Conservation (phyloP, 345 rosid species). For the Pistacia integerrima region DNA sequence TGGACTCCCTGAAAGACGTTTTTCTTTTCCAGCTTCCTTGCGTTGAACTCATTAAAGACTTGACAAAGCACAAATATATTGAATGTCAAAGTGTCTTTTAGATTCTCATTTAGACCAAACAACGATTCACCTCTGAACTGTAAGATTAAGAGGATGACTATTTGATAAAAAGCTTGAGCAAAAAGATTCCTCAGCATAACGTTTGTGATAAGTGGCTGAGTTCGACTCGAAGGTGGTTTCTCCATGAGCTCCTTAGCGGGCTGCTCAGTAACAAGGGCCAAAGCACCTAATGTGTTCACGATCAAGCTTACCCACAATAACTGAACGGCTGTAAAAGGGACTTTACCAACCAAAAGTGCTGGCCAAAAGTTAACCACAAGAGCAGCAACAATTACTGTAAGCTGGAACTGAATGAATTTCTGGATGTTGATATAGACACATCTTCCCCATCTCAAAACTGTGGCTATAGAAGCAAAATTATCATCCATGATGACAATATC, state of each 20-base stretch:
- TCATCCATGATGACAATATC: too few relatives aligned
- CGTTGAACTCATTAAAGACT: constrained; percentile 36
- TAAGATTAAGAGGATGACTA: constrained; percentile 48
- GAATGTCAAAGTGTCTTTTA: constrained; percentile 61
- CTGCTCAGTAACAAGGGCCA: constrained; percentile 58
- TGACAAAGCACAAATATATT: constrained; percentile 66
- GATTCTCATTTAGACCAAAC: constrained; percentile 43
- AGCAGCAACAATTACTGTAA: constrained; percentile 64
- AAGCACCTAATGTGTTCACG: constrained; percentile 48
- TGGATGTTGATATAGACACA: constrained; percentile 33
- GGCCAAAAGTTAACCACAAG: constrained; percentile 61
- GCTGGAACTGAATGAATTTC: constrained; percentile 75
- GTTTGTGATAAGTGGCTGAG: constrained; percentile 59
- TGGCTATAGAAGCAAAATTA: too few relatives aligned
- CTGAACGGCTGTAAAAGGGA: constrained; percentile 38
- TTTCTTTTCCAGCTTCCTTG: constrained; percentile 54
- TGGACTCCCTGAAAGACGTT: constrained; percentile 56
- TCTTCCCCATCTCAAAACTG: too few relatives aligned
- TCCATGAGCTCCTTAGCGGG: constrained; percentile 33
- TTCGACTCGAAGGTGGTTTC: constrained; percentile 52
- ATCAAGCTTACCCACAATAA: constrained; percentile 30
- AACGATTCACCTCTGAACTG: constrained; percentile 60
- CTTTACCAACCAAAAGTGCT: constrained; percentile 61
- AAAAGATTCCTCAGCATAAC: constrained; percentile 69
- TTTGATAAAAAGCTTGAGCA: constrained; percentile 26